Evolutionary conservation across 1,284 basidiomycete species (phyloP), one percentile per base, ranked within the genome.

Genomic region (Rhizoctonia solani): DNA sequence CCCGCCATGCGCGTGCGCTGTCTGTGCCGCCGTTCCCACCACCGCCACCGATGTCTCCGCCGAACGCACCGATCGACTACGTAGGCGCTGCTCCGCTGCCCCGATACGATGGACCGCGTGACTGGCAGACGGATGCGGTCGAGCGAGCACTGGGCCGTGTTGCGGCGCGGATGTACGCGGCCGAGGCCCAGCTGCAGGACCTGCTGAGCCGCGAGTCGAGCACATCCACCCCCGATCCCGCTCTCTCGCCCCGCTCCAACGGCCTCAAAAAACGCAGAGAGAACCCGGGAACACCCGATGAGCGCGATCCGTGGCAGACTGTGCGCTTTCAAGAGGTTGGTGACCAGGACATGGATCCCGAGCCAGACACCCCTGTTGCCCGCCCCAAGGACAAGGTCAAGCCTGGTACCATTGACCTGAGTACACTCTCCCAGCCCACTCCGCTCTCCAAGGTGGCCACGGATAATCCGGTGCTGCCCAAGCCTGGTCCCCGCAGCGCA

Each of bases 101-200:
- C 53, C 80, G 80, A 68, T 89, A 87, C 75, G 81, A 85, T 75
- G 87, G 87, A 1, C 84, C 84, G 1, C 71, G 79, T 54, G 83
- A 86, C 76, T 87, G 84, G 85, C 83, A 86, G 74, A 87, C 84
- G 9, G 84, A 87, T 50, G 78, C 79, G 70, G 86, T 89, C 72
- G 75, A 86, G 34, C 81, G 83, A 65, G 83, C 83, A 30, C 78
- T 89, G 68, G 76, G 78, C 30, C 79, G 78, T 14, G 78, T 89
- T 70, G 84, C 82, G 0, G 77, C 81, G 42, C 79, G 87, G 71
- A 85, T 87, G 83, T 83, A 83, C 74, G 79, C 79, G 19, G 86
- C 87, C 11, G 87, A 89, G 72, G 81, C 83, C 8, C 23, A 67
- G 32, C 47, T 69, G 5, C 32, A 54, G 6, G 25, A 74, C 79